phyloP scores from a whole-genome alignment of 1,139 yeast genomes.

The Suhomyces guaymorum region DNA sequence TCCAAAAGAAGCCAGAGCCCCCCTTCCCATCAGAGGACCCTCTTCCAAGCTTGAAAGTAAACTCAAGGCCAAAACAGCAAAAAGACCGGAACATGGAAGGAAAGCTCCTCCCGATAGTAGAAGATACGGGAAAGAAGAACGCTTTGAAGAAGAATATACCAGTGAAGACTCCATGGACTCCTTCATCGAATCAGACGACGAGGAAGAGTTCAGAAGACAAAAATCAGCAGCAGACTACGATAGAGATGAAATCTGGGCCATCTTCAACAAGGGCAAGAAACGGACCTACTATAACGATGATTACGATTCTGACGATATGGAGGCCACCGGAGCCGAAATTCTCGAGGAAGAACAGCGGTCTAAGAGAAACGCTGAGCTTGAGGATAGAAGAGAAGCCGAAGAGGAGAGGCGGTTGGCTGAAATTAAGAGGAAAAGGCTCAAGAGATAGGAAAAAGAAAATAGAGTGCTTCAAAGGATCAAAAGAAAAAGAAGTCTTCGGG shows the following conservation, averaged over 20 bases:
- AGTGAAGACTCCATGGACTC: conserved; percentile 46
- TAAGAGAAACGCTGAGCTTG: conserved; percentile 56
- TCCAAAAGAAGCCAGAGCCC: conserved; percentile 16
- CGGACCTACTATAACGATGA: conserved; percentile 51
- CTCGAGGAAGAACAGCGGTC: conserved; percentile 77
- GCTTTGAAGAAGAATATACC: conserved; percentile 13
- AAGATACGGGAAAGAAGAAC: no score
- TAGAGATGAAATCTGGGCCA: conserved; percentile 85
- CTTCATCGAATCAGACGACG: conserved; percentile 61
- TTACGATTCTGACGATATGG: conserved; percentile 78
- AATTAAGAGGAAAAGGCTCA: conserved; percentile 28
- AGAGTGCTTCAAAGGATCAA: no score
- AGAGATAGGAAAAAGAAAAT: conserved; percentile 1
- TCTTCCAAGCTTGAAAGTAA: conserved; percentile 29
- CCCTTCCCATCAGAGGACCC: conserved; percentile 30
- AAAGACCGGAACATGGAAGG: background rate
- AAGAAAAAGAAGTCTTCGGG: no score
- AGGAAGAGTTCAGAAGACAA: conserved; percentile 29
- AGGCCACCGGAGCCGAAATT: conserved; percentile 88
- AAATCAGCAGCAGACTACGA: conserved; percentile 52
- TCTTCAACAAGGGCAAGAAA: conserved; percentile 68
- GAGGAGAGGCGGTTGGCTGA: conserved; percentile 45
- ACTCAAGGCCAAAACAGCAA: conserved; percentile 20
- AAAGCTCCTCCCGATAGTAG: no score
- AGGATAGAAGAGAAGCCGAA: conserved; percentile 63